Evolutionary conservation across 345 rosid species (phyloP).

Genomic region (Eucalyptus victrix): DNA sequence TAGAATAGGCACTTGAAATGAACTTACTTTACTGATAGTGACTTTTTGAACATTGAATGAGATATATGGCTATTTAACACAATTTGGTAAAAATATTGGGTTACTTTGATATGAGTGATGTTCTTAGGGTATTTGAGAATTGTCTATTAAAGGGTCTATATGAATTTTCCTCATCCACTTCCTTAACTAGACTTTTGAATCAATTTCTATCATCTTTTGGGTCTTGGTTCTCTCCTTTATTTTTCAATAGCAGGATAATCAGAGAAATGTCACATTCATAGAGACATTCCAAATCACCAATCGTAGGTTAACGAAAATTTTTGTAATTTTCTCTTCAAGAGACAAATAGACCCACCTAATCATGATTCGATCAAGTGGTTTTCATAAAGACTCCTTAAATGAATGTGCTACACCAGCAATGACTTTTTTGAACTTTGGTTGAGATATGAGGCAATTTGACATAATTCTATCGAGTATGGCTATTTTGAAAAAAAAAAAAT

Average conservation of each 20-base stretch:
- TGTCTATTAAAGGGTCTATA: neutral
- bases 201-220: neutral
- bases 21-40: neutral
- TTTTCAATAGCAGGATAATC: neutral
- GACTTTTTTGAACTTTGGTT: neutral
- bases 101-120: neutral
- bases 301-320: fast-evolving
- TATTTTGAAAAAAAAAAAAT: neutral
- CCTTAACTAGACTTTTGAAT: neutral
- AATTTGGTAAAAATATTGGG: neutral
- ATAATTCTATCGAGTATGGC: neutral
- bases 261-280: neutral
- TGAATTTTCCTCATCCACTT: neutral
- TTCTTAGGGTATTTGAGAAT: neutral
- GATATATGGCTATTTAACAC: neutral
- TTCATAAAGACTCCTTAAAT: neutral
- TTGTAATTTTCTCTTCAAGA: neutral
- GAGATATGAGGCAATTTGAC: neutral
- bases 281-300: neutral
- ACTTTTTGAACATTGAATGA: neutral
- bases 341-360: neutral
- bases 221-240: neutral
- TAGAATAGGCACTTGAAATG: neutral
- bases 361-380: neutral
- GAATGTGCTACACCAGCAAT: neutral